Evolutionary conservation across 2,329 filamentous ascomycete genomes (phyloP).

Genomic region (Aspergillus candidus): DNA sequence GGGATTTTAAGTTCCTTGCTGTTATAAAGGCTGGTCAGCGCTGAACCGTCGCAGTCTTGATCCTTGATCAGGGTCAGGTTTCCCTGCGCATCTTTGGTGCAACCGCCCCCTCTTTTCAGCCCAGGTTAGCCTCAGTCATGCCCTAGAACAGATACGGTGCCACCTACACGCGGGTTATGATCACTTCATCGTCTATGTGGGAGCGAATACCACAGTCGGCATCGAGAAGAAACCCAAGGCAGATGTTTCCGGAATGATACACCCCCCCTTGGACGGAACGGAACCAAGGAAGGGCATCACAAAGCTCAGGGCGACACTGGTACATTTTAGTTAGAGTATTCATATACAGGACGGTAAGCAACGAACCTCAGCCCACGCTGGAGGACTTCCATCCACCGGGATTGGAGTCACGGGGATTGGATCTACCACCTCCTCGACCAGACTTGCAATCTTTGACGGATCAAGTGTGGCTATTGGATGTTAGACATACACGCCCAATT

Average conservation of each 20-base stretch:
- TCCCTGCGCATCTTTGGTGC: constrained; percentile 42
- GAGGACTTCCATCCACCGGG: constrained; percentile 32
- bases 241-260: constrained; percentile 48
- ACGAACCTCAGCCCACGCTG: constrained; percentile 50
- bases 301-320: constrained; percentile 47
- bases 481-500: too few species aligned
- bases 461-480: too few species aligned
- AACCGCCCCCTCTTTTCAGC: constrained; percentile 48
- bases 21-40: constrained; percentile 40
- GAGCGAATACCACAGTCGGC: constrained; percentile 50
- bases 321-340: neutral
- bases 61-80: constrained; percentile 44
- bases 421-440: too few species aligned
- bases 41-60: constrained; percentile 35
- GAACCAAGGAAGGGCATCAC: constrained; percentile 59
- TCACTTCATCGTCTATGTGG: constrained; percentile 53
- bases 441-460: too few species aligned
- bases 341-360: neutral
- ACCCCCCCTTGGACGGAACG: constrained; percentile 55
- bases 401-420: constrained; percentile 1
- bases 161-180: constrained; percentile 58
- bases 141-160: neutral
- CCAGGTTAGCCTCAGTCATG: constrained; percentile 11
- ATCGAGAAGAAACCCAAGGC: constrained; percentile 56
- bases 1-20: constrained; percentile 45